phyloP scores from a whole-genome alignment of 1,284 basidiomycete species.

The Rhodotorula glutinis region DNA sequence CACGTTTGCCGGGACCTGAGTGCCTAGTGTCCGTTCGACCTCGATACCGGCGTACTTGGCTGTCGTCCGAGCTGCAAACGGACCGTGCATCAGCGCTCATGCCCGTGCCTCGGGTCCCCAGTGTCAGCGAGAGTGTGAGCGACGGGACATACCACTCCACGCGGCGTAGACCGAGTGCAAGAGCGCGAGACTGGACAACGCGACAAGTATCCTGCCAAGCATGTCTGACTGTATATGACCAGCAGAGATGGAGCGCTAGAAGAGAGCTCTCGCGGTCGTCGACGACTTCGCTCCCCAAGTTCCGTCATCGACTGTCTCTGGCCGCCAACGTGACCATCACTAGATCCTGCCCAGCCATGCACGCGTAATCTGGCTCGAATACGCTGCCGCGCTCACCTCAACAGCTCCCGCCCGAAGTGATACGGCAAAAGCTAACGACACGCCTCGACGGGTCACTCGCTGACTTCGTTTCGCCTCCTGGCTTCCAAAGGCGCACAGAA shows the following conservation, averaged over 20 bases:
- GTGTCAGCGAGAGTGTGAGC: background rate
- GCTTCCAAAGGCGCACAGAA: too few species aligned
- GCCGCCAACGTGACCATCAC: too few species aligned
- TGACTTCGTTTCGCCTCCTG: too few species aligned
- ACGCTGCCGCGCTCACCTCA: background rate
- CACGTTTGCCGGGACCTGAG: background rate
- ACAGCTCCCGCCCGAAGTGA: too few species aligned
- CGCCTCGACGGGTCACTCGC: conserved; percentile 2
- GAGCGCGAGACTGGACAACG: background rate
- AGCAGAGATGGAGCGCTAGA: too few species aligned
- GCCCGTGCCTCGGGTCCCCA: too few species aligned
- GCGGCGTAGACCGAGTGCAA: conserved; percentile 26
- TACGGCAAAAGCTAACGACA: too few species aligned
- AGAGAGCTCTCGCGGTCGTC: background rate
- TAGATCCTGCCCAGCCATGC: too few species aligned
- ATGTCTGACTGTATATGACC: background rate
- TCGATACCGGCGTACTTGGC: background rate
- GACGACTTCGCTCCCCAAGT: too few species aligned
- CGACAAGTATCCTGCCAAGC: conserved; percentile 8
- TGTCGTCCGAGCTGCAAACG: background rate
- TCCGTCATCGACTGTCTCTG: too few species aligned
- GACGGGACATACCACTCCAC: conserved; percentile 17
- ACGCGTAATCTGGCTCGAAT: too few species aligned
- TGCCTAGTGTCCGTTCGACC: background rate
- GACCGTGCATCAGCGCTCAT: background rate